These are phyloP conservation scores for Pseudonectria buxi DNA, from an alignment of 2,329 filamentous ascomycete genomes.

Conservation along the genomic window DNA sequence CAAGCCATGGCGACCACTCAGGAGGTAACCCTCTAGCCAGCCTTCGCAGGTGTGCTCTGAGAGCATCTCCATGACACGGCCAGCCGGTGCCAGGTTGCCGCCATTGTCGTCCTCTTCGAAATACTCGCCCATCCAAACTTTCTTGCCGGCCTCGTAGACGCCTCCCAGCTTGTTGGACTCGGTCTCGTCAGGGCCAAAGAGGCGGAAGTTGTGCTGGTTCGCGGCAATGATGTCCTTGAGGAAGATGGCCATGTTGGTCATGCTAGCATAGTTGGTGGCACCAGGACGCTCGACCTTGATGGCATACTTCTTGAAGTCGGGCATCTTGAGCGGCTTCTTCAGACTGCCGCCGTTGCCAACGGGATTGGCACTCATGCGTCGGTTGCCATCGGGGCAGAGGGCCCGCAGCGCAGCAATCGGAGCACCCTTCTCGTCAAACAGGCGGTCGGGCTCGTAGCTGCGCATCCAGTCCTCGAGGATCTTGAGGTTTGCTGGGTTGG, in stretches of 20 bases:
- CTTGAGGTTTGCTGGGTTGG: conserved; percentile 59
- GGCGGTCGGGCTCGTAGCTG: conserved; percentile 64
- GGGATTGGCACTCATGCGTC: conserved; percentile 71
- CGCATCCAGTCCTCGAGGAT: conserved; percentile 71
- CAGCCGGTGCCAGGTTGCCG: conserved; percentile 61
- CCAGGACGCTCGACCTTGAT: conserved; percentile 57
- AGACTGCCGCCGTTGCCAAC: conserved; percentile 66
- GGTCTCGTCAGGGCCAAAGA: conserved; percentile 75
- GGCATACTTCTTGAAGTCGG: conserved; percentile 63
- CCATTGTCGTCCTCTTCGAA: conserved; percentile 70
- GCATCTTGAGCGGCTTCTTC: conserved; percentile 60
- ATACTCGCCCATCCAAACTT: conserved; percentile 74
- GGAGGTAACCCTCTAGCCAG: conserved; percentile 72
- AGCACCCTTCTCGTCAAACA: conserved; percentile 59
- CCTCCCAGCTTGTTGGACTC: conserved; percentile 70
- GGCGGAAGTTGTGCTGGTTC: conserved; percentile 63
- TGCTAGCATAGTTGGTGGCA: conserved; percentile 51
- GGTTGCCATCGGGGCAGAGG: conserved; percentile 57
- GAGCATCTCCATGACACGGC: conserved; percentile 79
- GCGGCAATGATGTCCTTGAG: conserved; percentile 59
- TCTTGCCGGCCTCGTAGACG: conserved; percentile 69
- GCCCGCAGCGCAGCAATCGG: conserved; percentile 56
- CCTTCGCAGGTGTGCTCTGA: conserved; percentile 74
- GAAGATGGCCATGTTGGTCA: conserved; percentile 63
- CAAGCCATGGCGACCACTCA: conserved; percentile 68